Percentiles rank a stretch among this genome's conserved stretches.
Conservation (phyloP, 2,329 filamentous ascomycete species). For the Truncatella angustata region DNA sequence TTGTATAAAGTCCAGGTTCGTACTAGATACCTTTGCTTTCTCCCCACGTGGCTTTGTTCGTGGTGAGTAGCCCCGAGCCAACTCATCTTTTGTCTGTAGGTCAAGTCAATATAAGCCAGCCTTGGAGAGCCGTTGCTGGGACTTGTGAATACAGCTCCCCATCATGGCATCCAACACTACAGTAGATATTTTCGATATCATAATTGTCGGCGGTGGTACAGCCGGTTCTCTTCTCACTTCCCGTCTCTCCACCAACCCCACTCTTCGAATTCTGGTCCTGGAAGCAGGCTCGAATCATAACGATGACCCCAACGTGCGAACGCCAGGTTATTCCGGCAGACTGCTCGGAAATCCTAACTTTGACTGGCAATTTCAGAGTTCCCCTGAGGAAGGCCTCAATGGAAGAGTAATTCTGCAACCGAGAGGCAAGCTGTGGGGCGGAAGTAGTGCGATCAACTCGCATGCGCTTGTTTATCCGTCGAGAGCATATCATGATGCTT, state of each 20-base stretch:
- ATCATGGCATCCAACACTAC: too few species aligned
- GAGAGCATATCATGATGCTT: constrained; percentile 13
- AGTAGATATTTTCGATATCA: background rate
- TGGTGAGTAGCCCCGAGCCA: too few species aligned
- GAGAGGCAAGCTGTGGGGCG: constrained; percentile 14
- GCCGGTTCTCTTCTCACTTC: background rate
- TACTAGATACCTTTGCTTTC: too few species aligned
- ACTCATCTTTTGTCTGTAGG: too few species aligned
- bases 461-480: constrained; percentile 11
- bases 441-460: constrained; percentile 15
- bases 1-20: too few species aligned
- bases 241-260: background rate
- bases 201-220: background rate
- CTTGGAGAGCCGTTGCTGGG: too few species aligned
- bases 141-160: too few species aligned
- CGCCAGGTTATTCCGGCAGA: background rate
- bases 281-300: background rate
- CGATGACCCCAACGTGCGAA: background rate
- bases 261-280: background rate
- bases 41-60: too few species aligned
- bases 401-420: background rate
- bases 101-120: too few species aligned
- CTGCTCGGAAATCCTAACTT: background rate
- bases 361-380: background rate
- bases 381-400: background rate